These are phyloP conservation scores for Exserohilum turcica DNA, from an alignment of 2,329 filamentous ascomycete genomes.

Conservation along the genomic window DNA sequence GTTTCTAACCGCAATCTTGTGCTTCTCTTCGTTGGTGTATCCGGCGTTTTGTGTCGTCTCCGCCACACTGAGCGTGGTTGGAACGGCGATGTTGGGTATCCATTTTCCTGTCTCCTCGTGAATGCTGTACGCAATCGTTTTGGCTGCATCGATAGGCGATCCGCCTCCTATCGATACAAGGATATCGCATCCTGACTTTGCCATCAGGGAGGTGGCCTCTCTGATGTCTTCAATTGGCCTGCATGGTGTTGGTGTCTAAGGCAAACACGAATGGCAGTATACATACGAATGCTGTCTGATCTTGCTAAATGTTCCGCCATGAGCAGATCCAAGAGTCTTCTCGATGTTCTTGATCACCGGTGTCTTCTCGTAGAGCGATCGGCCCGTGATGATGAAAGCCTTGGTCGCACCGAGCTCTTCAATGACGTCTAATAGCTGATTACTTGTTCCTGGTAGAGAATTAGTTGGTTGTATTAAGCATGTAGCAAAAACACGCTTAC, in stretches of 20 bases:
- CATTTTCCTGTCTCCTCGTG: constrained; percentile 46
- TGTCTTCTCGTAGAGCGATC: constrained; percentile 60
- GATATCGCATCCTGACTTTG: constrained; percentile 44
- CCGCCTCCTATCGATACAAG: constrained; percentile 53
- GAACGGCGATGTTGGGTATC: constrained; percentile 47
- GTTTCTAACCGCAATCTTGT: constrained; percentile 57
- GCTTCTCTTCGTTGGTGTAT: constrained; percentile 57
- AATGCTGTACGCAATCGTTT: constrained; percentile 48
- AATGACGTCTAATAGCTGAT: constrained; percentile 39
- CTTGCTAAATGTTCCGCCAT: constrained; percentile 60
- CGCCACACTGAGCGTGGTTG: constrained; percentile 55
- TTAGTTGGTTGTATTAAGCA: constrained; percentile 1
- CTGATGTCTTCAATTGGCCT: constrained; percentile 45
- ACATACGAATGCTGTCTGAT: constrained; percentile 62
- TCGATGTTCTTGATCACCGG: constrained; percentile 60
- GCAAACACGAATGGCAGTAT: not conserved
- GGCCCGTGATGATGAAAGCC: constrained; percentile 62
- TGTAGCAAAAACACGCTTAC: constrained; percentile 14
- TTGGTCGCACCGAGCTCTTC: constrained; percentile 50
- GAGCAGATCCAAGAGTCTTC: constrained; percentile 52
- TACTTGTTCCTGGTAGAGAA: constrained; percentile 36
- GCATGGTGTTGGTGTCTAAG: constrained; percentile 13
- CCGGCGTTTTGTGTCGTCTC: constrained; percentile 61
- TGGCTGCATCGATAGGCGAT: constrained; percentile 57
- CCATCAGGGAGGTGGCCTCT: constrained; percentile 44